phyloP scores from a whole-genome alignment of 257 asterid species.

The Nicotiana otophora region DNA sequence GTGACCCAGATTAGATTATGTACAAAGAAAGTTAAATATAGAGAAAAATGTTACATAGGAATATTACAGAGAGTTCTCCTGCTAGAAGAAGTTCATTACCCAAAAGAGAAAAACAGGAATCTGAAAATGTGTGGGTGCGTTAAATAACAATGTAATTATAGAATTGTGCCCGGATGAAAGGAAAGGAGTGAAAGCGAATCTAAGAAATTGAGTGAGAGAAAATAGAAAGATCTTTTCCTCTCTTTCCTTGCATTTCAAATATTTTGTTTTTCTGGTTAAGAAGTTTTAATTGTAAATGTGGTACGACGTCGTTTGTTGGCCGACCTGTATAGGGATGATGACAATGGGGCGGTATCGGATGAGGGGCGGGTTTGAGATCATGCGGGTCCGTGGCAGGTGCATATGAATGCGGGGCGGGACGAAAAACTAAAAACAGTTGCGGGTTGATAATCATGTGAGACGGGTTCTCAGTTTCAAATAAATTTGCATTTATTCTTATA shows the following conservation, averaged over 20 bases:
- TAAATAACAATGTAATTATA: neutral
- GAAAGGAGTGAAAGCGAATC: neutral
- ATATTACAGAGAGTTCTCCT: neutral
- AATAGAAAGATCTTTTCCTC: neutral
- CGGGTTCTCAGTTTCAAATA: too few species aligned
- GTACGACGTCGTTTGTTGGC: too few species aligned
- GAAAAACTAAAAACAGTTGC: too few species aligned
- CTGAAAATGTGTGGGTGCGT: neutral
- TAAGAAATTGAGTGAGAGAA: neutral
- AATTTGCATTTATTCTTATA: too few species aligned
- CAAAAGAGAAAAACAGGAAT: neutral
- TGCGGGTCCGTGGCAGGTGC: too few species aligned
- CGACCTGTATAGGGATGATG: too few species aligned
- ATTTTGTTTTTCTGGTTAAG: neutral
- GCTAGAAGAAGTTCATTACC: neutral
- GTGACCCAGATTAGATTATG: neutral
- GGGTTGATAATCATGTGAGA: too few species aligned
- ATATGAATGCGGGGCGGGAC: too few species aligned
- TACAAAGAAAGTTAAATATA: neutral
- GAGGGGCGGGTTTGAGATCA: too few species aligned
- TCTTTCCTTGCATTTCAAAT: neutral
- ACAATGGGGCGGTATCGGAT: too few species aligned
- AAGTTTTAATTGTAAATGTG: too few species aligned
- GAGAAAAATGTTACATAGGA: neutral
- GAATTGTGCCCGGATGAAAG: neutral